Base-by-base conservation (phyloP, 139 green algal species). In the Pleodorina starrii region DNA sequence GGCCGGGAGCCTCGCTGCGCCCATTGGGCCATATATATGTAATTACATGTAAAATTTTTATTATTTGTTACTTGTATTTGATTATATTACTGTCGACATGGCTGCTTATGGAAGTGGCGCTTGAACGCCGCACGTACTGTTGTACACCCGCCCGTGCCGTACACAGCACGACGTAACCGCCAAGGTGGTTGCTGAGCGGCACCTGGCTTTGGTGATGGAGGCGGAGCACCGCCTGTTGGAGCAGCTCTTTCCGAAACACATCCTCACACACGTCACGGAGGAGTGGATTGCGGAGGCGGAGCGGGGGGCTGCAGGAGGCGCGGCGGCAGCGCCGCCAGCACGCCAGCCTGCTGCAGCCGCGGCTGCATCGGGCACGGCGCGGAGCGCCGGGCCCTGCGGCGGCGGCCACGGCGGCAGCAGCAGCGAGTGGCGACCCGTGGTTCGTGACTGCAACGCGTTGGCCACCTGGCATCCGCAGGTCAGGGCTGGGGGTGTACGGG, bases 191-290 rank as follows among this genome's bases (percentile, higher is more conserved):
- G 85, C 85, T 0, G 85, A 89, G 51, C 72, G 77, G 72, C 71
- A 89, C 77, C 77, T 84, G 50, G 77, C 77, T 1, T 42, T 79
- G 2, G 82, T 88, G 43, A 80, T 89, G 72, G 85, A 89, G 59
- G 85, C 77, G 35, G 85, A 89, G 72, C 85, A 89, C 85, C 48
- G 77, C 38, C 72, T 89, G 38, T 51, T 89, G 51, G 85, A 84
- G 85, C 71, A 89, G 85, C 38, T 89, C 25, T 89, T 89, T 27
- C 85, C 85, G 4, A 69, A 71, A 35, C 85, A 89, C 72, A 80
- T 89, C 35, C 85, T 89, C 0, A 44, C n/a, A 51, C 60, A 75
- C 63, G 71, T 88, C 44, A 76, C 82, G 0, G 63, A 66, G 42
- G 69, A 88, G 63, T 71, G 77, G 50, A 84, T 48, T 11, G 48